phyloP scores from a whole-genome alignment of 2,329 filamentous ascomycete genomes.

The Epicoccum nigrum region DNA sequence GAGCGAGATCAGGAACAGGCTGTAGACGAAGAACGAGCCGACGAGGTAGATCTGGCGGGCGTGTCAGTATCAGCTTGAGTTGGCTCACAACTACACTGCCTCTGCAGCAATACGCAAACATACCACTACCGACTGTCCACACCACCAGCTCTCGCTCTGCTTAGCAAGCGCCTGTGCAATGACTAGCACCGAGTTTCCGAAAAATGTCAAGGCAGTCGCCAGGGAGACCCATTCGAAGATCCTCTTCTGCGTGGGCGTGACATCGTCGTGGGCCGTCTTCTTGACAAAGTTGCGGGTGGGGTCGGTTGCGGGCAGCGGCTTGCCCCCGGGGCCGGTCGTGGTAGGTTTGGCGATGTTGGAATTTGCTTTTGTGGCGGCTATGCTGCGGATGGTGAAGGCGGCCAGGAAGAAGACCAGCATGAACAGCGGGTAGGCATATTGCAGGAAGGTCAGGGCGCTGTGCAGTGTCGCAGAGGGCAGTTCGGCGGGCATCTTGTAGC shows the following conservation, averaged over 20 bases:
- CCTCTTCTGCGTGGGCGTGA: constrained; percentile 70
- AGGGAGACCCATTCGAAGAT: constrained; percentile 78
- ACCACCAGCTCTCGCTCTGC: constrained; percentile 77
- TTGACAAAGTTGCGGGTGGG: constrained; percentile 52
- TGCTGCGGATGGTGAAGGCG: constrained; percentile 66
- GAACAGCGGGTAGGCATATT: constrained; percentile 67
- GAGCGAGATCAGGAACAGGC: constrained; percentile 83
- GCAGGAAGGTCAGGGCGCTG: constrained; percentile 48
- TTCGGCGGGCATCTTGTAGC: constrained; percentile 27
- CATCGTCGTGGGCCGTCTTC: constrained; percentile 58
- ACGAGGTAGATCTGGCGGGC: constrained; percentile 76
- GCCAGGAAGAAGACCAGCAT: constrained; percentile 68
- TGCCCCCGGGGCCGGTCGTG: constrained; percentile 82
- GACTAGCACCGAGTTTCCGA: constrained; percentile 75
- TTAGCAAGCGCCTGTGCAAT: constrained; percentile 74
- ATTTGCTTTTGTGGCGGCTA: constrained; percentile 57
- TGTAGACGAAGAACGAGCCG: constrained; percentile 84
- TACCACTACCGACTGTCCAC: constrained; percentile 78
- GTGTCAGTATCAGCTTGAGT: neutral
- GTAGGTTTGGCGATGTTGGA: constrained; percentile 54
- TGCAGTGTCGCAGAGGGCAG: constrained; percentile 22
- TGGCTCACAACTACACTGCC: no score
- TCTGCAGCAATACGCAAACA: constrained; percentile 38
- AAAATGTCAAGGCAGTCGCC: constrained; percentile 73
- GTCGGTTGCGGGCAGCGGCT: constrained; percentile 75